Base-by-base conservation (phyloP, 805 yeast species). In the Suhomyces vadensis region DNA sequence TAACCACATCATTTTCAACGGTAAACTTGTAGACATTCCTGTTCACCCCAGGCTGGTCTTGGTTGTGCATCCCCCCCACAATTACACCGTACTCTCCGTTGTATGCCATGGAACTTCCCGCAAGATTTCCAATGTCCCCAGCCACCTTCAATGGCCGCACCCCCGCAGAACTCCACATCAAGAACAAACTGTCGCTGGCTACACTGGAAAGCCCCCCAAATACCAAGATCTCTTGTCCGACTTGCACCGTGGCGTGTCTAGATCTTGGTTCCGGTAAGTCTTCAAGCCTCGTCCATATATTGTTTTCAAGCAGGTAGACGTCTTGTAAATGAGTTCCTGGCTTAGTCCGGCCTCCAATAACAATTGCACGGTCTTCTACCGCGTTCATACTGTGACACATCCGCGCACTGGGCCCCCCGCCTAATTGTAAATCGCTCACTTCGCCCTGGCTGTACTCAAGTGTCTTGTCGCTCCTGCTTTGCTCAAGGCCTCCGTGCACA, bases 321-420 rank as follows among this genome's bases (percentile, higher is more conserved):
- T 70, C 74, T 4, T 42, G 43, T 29, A 78, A 57, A 0, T 69
- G 63, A 7, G 60, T 57, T 2, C 75, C 73, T 0, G 95, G 95
- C 1, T 80, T 72, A 2, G 74, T 63, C 48, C 95, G 72, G 3
- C 95, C 95, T 2, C 94, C 95, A 25, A 79, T 63, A 3, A 84
- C 48, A 1, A 83, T 43, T 0, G 22, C 35, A 0, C 53, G 56
- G 10, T 57, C 51, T 2, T 46, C 52, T 1, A 77, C 29, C 0
- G 55, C 42, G 0, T 77, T 71, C 25, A 80, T 51, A 0, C 82
- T 67, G 53, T 85, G 91, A 47, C 84, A 74, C 79, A 81, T 75
- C 44, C 91, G 68, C 6, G 79, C 68, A 0, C 60, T 44, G 0
- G 73, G 65, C 6, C 52, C 37, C 2, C 46, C 48, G 14, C n/a